These are phyloP conservation scores for Clonostachys rosea DNA, from an alignment of 2,329 filamentous ascomycete genomes.

Conservation along the genomic window DNA sequence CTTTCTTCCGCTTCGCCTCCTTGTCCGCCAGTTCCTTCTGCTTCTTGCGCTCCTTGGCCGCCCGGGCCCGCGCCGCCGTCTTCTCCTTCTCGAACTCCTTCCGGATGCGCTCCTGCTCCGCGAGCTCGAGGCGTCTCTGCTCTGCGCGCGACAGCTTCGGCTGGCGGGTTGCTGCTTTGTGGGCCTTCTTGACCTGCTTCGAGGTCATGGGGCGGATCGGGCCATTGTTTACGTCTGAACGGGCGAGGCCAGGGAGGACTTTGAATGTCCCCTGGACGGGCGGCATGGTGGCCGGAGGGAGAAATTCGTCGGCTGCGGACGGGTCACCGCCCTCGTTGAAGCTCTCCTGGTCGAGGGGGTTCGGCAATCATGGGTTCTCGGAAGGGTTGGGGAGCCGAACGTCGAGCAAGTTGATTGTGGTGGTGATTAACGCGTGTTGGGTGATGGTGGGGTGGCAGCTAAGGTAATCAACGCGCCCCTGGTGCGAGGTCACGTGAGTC, in stretches of 20 bases:
- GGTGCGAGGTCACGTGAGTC: constrained; percentile 7
- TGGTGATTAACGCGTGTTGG: neutral
- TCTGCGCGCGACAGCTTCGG: constrained; percentile 34
- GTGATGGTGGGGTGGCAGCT: neutral
- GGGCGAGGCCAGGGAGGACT: constrained; percentile 26
- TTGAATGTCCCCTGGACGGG: constrained; percentile 35
- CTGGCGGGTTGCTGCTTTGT: constrained; percentile 23
- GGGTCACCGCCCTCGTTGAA: neutral
- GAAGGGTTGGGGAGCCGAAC: neutral
- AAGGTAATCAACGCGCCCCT: constrained; percentile 3
- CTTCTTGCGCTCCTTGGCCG: constrained; percentile 49
- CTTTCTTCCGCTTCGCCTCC: constrained; percentile 44
- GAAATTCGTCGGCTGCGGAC: neutral
- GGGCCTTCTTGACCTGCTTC: constrained; percentile 31
- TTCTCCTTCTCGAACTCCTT: constrained; percentile 46
- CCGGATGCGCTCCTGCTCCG: constrained; percentile 50
- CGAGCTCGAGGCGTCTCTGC: constrained; percentile 28
- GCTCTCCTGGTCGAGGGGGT: neutral
- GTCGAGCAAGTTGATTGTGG: neutral
- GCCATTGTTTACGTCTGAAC: neutral
- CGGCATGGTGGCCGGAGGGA: constrained; percentile 18
- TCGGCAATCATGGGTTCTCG: neutral
- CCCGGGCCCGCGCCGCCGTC: constrained; percentile 39
- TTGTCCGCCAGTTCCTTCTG: constrained; percentile 44
- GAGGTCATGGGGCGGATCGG: constrained; percentile 32